These are phyloP conservation scores for Alternaria brassicae DNA, from an alignment of 2,329 filamentous ascomycete genomes.

Conservation along the genomic window DNA sequence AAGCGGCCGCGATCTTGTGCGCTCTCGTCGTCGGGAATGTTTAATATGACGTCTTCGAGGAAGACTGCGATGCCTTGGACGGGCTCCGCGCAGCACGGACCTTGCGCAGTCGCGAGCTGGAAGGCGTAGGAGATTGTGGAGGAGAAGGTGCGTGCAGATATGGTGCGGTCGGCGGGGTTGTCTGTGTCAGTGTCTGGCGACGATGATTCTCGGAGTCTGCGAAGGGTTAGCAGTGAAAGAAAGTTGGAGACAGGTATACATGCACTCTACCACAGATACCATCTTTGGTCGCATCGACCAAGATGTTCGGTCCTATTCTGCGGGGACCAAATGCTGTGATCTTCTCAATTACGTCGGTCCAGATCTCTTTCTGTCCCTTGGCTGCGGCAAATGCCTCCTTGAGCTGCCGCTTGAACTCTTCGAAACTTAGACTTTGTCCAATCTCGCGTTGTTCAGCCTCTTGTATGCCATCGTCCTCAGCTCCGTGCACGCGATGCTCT, in stretches of 20 bases:
- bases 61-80: conserved; percentile 92
- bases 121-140: conserved; percentile 95
- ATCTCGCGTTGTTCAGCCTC: conserved; percentile 62
- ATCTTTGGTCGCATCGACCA: conserved; percentile 81
- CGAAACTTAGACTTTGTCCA: conserved; percentile 68
- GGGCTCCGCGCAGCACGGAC: conserved; percentile 90
- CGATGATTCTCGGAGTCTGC: conserved; percentile 37
- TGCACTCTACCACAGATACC: conserved; percentile 77
- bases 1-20: conserved; percentile 75
- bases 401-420: conserved; percentile 80
- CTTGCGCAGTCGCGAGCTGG: conserved; percentile 87
- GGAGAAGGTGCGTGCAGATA: conserved; percentile 73
- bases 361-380: conserved; percentile 76
- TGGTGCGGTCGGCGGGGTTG: conserved; percentile 26
- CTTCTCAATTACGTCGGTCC: conserved; percentile 77
- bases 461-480: conserved; percentile 57
- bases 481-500: conserved; percentile 56
- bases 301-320: conserved; percentile 83
- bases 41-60: conserved; percentile 77
- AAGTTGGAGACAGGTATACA: conserved; percentile 34
- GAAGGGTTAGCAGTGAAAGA: conserved; percentile 13
- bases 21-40: conserved; percentile 60
- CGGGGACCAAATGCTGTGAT: conserved; percentile 91
- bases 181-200: conserved; percentile 48
- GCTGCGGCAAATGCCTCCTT: conserved; percentile 71